phyloP scores from a whole-genome alignment of 306 rosid species.

The Spatholobus suberectus region DNA sequence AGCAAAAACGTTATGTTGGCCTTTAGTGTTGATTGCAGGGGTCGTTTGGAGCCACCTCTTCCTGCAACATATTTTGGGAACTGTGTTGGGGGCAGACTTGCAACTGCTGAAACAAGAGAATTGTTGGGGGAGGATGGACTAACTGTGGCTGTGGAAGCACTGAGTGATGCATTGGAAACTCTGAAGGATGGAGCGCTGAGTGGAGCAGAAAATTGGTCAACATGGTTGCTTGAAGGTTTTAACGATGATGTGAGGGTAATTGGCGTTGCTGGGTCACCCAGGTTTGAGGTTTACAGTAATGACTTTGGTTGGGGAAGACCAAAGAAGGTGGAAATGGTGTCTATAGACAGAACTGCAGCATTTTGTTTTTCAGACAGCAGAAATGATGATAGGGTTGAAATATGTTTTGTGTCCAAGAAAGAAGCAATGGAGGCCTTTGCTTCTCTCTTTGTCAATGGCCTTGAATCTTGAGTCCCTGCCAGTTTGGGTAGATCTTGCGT shows the following conservation, averaged over 20 bases:
- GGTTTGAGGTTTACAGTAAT: too few relatives aligned
- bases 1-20: not conserved
- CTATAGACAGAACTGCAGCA: conserved; percentile 43
- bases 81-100: conserved; percentile 28
- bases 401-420: conserved; percentile 41
- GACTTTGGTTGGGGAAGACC: conserved; percentile 72
- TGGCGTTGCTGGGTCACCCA: conserved; percentile 44
- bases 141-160: conserved; percentile 24
- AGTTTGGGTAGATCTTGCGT: too few relatives aligned
- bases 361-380: conserved; percentile 41
- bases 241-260: not conserved
- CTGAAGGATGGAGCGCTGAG: conserved; percentile 44
- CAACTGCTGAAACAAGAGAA: conserved; percentile 4
- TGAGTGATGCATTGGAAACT: conserved; percentile 38
- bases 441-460: conserved; percentile 36
- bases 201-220: conserved; percentile 45
- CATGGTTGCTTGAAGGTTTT: not conserved
- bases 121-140: conserved; percentile 45
- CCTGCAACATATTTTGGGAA: conserved; percentile 65
- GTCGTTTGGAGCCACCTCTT: conserved; percentile 44
- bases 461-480: conserved; percentile 10
- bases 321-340: conserved; percentile 55
- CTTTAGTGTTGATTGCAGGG: conserved; percentile 42
- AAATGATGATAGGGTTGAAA: conserved; percentile 50
- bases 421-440: conserved; percentile 38